Evolutionary conservation across 495 filamentous ascomycete genomes (phyloP).

Genomic region (Penicillium cinerascens): DNA sequence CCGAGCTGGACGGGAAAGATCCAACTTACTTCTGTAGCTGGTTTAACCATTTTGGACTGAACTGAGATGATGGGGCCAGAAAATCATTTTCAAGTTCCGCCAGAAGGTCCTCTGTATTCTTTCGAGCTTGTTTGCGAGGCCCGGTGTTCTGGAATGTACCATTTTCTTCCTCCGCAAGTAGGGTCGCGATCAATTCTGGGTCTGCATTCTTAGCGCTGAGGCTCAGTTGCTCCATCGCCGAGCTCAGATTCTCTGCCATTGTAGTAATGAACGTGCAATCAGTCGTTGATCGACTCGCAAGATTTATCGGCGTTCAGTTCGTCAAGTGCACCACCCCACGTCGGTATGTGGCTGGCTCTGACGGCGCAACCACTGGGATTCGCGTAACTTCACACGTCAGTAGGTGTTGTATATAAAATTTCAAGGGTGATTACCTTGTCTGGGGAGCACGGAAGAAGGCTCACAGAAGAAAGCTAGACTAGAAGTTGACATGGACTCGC

Average conservation of each 20-base stretch:
- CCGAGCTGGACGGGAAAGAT: not conserved
- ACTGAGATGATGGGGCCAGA: constrained; percentile 69
- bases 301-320: constrained; percentile 2
- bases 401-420: not conserved
- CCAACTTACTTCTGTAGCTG: constrained; percentile 67
- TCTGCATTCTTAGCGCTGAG: constrained; percentile 24
- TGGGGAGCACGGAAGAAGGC: not conserved
- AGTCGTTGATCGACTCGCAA: not conserved
- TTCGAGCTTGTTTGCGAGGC: constrained; percentile 52
- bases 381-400: not conserved
- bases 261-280: not conserved
- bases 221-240: constrained; percentile 28
- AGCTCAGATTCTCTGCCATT: constrained; percentile 28
- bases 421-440: not conserved
- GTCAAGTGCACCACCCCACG: constrained; percentile 4
- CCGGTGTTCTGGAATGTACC: constrained; percentile 27
- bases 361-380: not conserved
- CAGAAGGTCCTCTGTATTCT: constrained; percentile 56
- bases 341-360: constrained; percentile 3
- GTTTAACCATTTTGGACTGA: constrained; percentile 82
- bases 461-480: not conserved
- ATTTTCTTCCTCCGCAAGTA: constrained; percentile 34
- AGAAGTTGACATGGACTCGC: not conserved
- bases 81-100: constrained; percentile 71
- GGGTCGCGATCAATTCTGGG: constrained; percentile 28